Percentiles rank a stretch among this genome's conserved stretches.
These are phyloP conservation scores for Candida maltosa DNA, from an alignment of 805 yeast species.

Conservation along the genomic window DNA sequence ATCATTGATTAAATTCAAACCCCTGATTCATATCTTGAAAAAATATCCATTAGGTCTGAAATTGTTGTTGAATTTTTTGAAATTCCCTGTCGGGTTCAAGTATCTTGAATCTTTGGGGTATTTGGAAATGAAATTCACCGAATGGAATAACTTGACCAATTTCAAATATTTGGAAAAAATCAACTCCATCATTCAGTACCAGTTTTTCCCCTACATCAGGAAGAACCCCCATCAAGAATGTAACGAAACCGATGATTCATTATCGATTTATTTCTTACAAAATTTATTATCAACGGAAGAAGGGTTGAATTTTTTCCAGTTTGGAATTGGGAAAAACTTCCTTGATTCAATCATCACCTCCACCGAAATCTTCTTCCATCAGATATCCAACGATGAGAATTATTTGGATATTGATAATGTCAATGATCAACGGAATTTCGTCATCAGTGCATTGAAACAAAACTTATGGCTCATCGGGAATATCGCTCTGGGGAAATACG, in stretches of 20 bases:
- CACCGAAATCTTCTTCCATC: conserved; percentile 7
- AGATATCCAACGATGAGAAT: conserved; percentile 14
- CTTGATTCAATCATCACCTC: conserved; percentile 32
- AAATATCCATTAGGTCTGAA: conserved; percentile 30
- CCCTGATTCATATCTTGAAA: conserved; percentile 44
- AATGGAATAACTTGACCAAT: conserved; percentile 55
- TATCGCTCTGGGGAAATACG: conserved; percentile 69
- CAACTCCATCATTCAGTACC: conserved; percentile 34
- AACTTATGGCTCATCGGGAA: conserved; percentile 86
- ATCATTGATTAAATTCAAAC: conserved; percentile 50
- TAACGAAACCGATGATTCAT: background rate
- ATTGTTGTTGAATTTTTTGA: conserved; percentile 59
- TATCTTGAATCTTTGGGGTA: conserved; percentile 58
- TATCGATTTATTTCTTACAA: conserved; percentile 57
- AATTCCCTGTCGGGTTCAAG: conserved; percentile 66
- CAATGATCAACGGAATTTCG: conserved; percentile 31
- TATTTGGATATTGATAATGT: conserved; percentile 13
- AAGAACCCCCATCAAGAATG: background rate
- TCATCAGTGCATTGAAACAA: conserved; percentile 51
- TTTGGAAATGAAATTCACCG: conserved; percentile 60
- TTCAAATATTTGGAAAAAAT: conserved; percentile 45
- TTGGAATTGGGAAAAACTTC: conserved; percentile 38
- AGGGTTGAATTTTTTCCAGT: conserved; percentile 62
- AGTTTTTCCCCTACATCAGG: conserved; percentile 22
- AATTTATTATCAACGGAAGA: conserved; percentile 77